Conservation (phyloP, 2,329 filamentous ascomycete species). For the Colletotrichum somersetense region DNA sequence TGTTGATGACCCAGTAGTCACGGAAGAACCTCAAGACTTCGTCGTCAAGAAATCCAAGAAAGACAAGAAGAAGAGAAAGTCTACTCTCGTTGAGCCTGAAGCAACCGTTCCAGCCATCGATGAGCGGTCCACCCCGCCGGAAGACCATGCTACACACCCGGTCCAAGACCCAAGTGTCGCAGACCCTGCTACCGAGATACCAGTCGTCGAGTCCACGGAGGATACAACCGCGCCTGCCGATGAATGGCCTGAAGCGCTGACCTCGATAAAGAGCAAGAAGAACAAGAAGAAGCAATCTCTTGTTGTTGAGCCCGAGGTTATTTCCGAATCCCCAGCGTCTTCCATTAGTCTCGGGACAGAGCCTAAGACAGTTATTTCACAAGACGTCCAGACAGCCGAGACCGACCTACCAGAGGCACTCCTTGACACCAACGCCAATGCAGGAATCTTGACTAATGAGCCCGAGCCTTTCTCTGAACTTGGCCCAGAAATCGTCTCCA, state of each 20-base stretch:
- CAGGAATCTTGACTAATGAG: neutral
- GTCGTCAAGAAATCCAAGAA: constrained; percentile 47
- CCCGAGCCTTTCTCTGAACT: neutral
- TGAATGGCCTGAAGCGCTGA: neutral
- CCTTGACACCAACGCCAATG: neutral
- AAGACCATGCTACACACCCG: neutral
- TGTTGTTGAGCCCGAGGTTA: constrained; percentile 3
- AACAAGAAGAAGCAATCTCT: constrained; percentile 10
- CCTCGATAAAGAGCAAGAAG: constrained; percentile 4
- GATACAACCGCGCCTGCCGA: neutral
- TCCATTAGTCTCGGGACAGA: neutral
- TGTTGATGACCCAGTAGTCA: neutral
- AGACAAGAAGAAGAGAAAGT: constrained; percentile 49
- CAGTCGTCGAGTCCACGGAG: neutral
- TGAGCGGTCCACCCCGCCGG: neutral
- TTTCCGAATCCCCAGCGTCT: neutral
- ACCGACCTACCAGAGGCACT: neutral
- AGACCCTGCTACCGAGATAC: constrained; percentile 6
- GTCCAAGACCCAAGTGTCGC: neutral
- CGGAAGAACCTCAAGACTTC: constrained; percentile 16
- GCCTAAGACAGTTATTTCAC: neutral
- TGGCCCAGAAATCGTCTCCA: neutral
- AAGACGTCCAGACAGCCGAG: neutral
- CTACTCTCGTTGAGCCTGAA: constrained; percentile 26
- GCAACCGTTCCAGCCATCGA: neutral